Base-by-base conservation (phyloP, 106 monocot species). In the Dioscorea dumetorum region DNA sequence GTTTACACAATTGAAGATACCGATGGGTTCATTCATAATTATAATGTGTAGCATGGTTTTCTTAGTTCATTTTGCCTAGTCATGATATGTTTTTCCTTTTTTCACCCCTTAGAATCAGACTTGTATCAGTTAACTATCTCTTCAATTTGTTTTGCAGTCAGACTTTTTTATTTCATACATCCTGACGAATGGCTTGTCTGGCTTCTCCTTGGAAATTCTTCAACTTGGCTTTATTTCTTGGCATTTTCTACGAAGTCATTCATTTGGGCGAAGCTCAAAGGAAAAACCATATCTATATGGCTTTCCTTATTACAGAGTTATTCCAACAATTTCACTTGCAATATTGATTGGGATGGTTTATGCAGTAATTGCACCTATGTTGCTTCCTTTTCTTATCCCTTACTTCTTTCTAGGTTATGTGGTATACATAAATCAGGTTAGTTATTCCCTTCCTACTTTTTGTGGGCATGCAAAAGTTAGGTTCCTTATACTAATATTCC, bases 121-220 rank as follows among this genome's bases (percentile, higher is more conserved):
- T 67, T 54, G 5, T 71, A 41, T 41, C 10, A 41, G 41, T 8
- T 2, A 41, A 28, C 28, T 41, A 41, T 41, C 9, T 3, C 34
- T 41, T 41, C 10, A 8, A 8, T 68, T 73, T 57, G 15, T 51
- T 21, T 73, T 70, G 81, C 90, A 87, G 90, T 83, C 90, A 21
- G 78, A 87, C 80, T 90, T 90, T 81, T 90, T 90, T 33, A 81
- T 90, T 58, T 83, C 90, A 57, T 90, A 87, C 58, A 87, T 87
- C 63, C 72, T 90, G 63, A 84, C 87, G 7, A 75, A 90, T 72
- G 87, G 90, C 18, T 66, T 90, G 66, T 84, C 87, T 60, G 90
- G 90, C 18, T 90, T 90, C 64, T 90, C 83, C 7, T 70, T 90
- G 60, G 87, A 90, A 77, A 70, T 81, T 68, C 74, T 90, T 22